Evolutionary conservation across 805 yeast species (phyloP), one percentile per base, ranked within the genome.

Genomic region (Lipomyces sp.): DNA sequence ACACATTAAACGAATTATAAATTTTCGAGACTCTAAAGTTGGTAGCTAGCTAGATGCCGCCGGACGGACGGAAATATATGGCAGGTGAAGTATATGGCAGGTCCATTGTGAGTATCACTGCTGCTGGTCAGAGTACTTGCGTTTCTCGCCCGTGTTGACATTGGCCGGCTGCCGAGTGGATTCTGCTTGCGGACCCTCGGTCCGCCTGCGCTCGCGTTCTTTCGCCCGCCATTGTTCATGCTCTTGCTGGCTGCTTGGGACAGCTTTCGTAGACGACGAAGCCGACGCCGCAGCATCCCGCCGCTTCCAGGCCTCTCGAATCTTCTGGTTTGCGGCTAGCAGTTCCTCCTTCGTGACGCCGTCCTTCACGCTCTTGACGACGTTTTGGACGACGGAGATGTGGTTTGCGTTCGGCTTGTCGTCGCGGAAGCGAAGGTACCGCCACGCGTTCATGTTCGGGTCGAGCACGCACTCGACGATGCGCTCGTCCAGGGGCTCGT

Each of bases 391-490:
- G 22, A 86, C 89, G 11, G 81, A 73, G 14, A 81, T 68, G 67
- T 88, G 95, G 67, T 93, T 93, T 7, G 95, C 98, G 63, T 86
- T 83, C 16, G 78, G 68, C 65, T 93, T 93, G 68, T 93, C 99
- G 70, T 93, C 96, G 65, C 99, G 77, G 68, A 91, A 93, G 53
- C 99, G 75, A 50, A 91, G 67, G 72, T 86, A 75, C 53, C 80
- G 80, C 98, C 98, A 93, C 40, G 76, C 78, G 2, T 84, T 83
- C 19, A 69, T 69, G 41, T 76, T 75, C 22, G 72, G 70, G 54
- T 82, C 84, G 64, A 82, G 79, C 47, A 84, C 75, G 57, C 93
- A 88, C 68, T 93, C 99, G 1, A 83, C 90, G 28, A 95, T 80
- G 55, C 98, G 74, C 21, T 90, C 95, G 63, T 91, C 87, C 45